Base-by-base conservation (phyloP, 305 asterid genomes). In the Striga hermonthica region DNA sequence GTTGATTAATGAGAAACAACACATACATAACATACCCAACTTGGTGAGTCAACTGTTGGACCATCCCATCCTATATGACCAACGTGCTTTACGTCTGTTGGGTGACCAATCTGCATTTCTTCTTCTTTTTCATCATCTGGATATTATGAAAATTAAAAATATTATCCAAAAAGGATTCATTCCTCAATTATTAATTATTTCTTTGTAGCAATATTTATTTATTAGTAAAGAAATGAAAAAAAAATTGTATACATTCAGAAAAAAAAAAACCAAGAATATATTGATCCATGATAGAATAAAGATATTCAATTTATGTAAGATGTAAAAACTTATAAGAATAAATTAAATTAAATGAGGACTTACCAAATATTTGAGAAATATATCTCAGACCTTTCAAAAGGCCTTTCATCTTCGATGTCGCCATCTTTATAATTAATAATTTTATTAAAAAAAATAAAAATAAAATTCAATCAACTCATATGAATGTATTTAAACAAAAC, bases 281-380 rank as follows among this genome's bases (percentile, higher is more conserved):
- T 22, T 22, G 31, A 22, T 22, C 31, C 31, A 22, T 22, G 31
- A 22, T 22, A 22, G 31, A 22, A 22, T 22, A 22, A 22, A 22
- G 31, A 22, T n/a, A n/a, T n/a, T 22, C 31, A 22, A 22, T 22
- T 22, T 22, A 22, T 22, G 31, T 8, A 43, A 43, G 3, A n/a
- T n/a, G 6, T 8, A 43, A 43, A 8, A 43, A 8, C 49, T 43
- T n/a, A n/a, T n/a, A 43, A 43, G n/a, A 8, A 44, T 44, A 44
- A 44, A 44, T 44, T 9, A 1, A 43, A 14, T 28, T 8, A 22
- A 31, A 37, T 14, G 6, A 52, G 10, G 35, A 65, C 87, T 72
- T 14, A 86, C 97, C 97, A 55, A 90, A 87, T 65, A 87, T 84
- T 9, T 83, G 95, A 69, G 97, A 90, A 71, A 88, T 86, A 64